phyloP scores from a whole-genome alignment of 2,329 filamentous ascomycete genomes.

The Penicillium sp. region DNA sequence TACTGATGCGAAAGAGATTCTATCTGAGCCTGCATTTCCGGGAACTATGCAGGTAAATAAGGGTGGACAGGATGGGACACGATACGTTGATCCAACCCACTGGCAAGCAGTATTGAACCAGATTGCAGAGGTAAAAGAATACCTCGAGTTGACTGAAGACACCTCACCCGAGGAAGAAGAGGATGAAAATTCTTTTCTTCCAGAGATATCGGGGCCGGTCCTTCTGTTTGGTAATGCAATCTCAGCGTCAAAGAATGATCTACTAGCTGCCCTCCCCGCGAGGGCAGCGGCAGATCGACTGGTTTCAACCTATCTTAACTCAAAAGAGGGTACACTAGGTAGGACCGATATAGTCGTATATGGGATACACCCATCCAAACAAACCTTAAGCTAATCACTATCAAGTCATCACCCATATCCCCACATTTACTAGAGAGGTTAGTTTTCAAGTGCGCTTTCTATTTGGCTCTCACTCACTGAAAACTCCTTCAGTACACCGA shows the following conservation, averaged over 20 bases:
- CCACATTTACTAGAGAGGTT: constrained; percentile 26
- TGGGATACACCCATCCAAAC: neutral
- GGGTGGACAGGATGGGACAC: constrained; percentile 18
- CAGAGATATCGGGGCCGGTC: constrained; percentile 16
- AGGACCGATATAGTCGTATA: constrained; percentile 17
- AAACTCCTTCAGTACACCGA: constrained; percentile 15
- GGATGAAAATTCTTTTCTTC: constrained; percentile 9
- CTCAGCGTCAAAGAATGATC: constrained; percentile 22
- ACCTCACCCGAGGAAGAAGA: constrained; percentile 13
- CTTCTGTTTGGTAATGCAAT: constrained; percentile 21
- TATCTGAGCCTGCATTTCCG: constrained; percentile 4
- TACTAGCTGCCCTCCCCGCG: constrained; percentile 29
- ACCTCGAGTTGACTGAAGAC: constrained; percentile 15
- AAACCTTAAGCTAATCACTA: neutral
- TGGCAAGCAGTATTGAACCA: constrained; percentile 30
- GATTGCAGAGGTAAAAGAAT: constrained; percentile 29
- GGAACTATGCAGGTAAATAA: constrained; percentile 22
- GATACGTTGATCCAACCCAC: constrained; percentile 27
- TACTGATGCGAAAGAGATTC: neutral
- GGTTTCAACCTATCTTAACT: constrained; percentile 32
- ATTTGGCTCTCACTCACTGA: too few relatives aligned
- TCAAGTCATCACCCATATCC: constrained; percentile 24
- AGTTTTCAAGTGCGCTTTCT: neutral
- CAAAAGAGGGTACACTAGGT: constrained; percentile 26
- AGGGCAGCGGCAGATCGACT: constrained; percentile 27